Evolutionary conservation across 1,139 yeast genomes (phyloP), one percentile per base, ranked within the genome.

Genomic region (Dujonia santamariae): DNA sequence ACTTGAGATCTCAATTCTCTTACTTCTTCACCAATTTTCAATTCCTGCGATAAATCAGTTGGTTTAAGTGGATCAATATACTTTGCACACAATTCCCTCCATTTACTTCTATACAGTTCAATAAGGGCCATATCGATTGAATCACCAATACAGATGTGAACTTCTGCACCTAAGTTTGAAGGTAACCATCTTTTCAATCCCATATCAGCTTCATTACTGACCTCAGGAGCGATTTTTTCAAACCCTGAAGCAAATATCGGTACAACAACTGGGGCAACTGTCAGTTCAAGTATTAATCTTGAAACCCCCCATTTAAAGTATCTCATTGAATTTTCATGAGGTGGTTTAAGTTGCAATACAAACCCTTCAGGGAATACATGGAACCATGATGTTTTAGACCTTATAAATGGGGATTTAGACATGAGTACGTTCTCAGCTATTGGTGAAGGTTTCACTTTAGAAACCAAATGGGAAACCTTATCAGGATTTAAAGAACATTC

Each of bases 271-370:
- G 98, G 98, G 0, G 94, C 80, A 41, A 76, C 72, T 0, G 94
- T 80, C 12, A 94, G 70, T 56, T 92, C 98, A 36, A 92, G 62
- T 4, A 92, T 70, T 45, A 90, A 56, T 45, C 98, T 70, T 3
- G 96, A 75, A 1, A 88, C 80, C 0, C 98, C 98, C 98, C 98
- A 92, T 53, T 87, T 84, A 68, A 92, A 92, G 56, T 86, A 92
- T 42, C 97, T 68, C 90, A 92, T 85, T 3, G 96, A 85, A 47
- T 85, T 82, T 36, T 73, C 67, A 54, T 76, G 79, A 2, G 97
- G 97, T 28, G 80, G 80, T 42, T 80, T 73, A 20, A 90, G 65
- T 56, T 92, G 98, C 35, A 92, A 73, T 1, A 92, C 97, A 54
- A 83, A 85, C 0, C 96, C 96, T 56, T 92, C 98, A 0, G 98